Evolutionary conservation across 805 yeast genomes (phyloP), one percentile per base, ranked within the genome.

Genomic region (Yarrowia phangngaensis): DNA sequence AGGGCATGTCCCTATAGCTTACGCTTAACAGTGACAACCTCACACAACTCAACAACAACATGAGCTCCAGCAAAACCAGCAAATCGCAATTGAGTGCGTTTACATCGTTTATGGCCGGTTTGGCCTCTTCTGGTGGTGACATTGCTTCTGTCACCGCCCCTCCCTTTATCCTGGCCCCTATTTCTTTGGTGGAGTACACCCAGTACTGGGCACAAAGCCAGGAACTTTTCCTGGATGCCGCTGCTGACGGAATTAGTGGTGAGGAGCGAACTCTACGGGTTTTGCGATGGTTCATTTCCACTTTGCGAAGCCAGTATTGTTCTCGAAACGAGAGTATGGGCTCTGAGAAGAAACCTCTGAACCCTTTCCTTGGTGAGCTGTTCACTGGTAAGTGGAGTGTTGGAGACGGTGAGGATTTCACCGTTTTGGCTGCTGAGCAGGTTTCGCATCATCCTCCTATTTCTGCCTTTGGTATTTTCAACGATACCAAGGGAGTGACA

Each of bases 401-500:
- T 3, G 86, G 79, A 55, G 62, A 76, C 20, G 95, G 95, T 31
- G 94, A 85, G 54, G 48, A 41, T 35, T 22, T 20, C 6, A 84
- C 95, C 19, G 67, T 79, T 9, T 70, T 90, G 61, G 68, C 87
- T 49, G 78, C 89, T 55, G 98, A 92, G 67, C 98, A 92, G 68
- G 97, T 92, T 11, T 80, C 89, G 54, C 98, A 92, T 68, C 98
- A 92, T 65, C 98, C 98, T 13, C 97, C 98, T 19, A 82, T 84
- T 26, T 89, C 97, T n/a, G 97, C 92, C 6, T 92, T 88, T 63
- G 77, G 88, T 32, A 76, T 92, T 50, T 69, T 76, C 60, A 88
- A 88, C 63, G 84, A 80, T 54, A 76, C 78, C 59, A 74, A 82
- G 64, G 74, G 80, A 24, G 81, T 82, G 19, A 67, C 70, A 31